phyloP scores from a whole-genome alignment of 306 rosid species.

The Pyrus betulifolia region DNA sequence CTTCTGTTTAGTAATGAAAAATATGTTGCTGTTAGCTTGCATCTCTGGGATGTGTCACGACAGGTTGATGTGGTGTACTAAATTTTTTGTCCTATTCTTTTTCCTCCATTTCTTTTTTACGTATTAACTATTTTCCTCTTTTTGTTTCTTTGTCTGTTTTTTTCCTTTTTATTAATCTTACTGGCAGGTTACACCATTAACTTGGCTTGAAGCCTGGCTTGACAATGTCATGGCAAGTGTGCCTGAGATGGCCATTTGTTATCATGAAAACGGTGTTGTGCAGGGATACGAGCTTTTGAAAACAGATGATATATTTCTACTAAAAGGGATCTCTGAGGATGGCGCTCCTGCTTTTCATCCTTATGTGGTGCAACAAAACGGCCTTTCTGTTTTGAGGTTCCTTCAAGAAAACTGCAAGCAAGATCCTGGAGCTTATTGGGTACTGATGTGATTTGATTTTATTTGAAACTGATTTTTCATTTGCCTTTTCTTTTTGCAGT shows the following conservation, averaged over 20 bases:
- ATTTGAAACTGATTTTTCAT: constrained; percentile 1
- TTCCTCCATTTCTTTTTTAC: background rate
- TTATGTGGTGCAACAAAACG: constrained; percentile 88
- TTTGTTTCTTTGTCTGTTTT: constrained; percentile 2
- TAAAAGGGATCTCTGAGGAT: constrained; percentile 89
- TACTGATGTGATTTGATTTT: constrained; percentile 25
- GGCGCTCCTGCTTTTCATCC: constrained; percentile 97
- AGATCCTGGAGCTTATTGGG: constrained; percentile 99
- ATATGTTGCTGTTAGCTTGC: constrained; percentile 94
- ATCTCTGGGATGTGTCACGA: constrained; percentile 88
- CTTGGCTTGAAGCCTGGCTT: constrained; percentile 99
- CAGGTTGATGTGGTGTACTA: constrained; percentile 44
- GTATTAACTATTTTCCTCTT: background rate
- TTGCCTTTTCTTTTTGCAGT: background rate
- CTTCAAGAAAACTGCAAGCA: constrained; percentile 95
- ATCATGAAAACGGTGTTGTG: constrained; percentile 91
- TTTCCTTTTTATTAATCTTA: background rate
- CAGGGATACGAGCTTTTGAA: constrained; percentile 93
- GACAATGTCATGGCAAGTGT: constrained; percentile 99
- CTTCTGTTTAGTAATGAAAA: constrained; percentile 91
- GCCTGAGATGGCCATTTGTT: constrained; percentile 94
- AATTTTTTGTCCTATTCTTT: background rate
- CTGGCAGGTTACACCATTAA: constrained; percentile 76
- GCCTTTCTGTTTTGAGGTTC: constrained; percentile 94
- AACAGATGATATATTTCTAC: constrained; percentile 83